Evolutionary conservation across 2,329 filamentous ascomycete genomes (phyloP), one percentile per base, ranked within the genome.

Genomic region (Aspergillaceae sp.): DNA sequence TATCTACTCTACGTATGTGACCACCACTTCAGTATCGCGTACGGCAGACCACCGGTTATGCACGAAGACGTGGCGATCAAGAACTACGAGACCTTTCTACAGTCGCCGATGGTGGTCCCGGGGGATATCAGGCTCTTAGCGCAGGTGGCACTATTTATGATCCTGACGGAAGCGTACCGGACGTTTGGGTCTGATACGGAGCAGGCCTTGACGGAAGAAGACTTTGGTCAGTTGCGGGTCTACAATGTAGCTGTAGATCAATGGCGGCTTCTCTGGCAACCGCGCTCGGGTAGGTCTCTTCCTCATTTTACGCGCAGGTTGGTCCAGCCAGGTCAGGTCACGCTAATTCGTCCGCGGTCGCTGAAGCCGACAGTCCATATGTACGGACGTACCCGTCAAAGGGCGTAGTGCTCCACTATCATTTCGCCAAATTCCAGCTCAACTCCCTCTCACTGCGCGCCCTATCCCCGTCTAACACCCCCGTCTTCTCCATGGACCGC

Each of bases 1-100:
- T 83, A 81, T 58, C 58, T 81, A 32, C 62, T 82, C 0, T 84
- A 83, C 54, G 78, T 82, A 1, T 83, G 79, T 55, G 80, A 84
- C 54, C 80, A 82, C 50, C 80, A 84, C 58, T 77, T 83, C 29
- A 79, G 77, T 11, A 82, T 80, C 26, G 65, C 80, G 0, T 82
- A 83, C 45, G 77, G 78, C 2, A 69, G 80, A 2, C 76, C 77
- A 1, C 74, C 77, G 0, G 74, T 80, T 6, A 75, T 81, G 0
- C 74, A 76, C 29, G 78, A 82, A 43, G 77, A 82, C 45, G 62
- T 69, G 9, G 74, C 76, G 0, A 77, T 82, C 35, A 73, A 77
- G 42, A 77, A 77, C 4, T 77, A 77, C 65, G 76, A 81, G 43
- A 66, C 69, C 1, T 77, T 82, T 40, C 61, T 80, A n/a, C 68